A percentile compares a stretch with the other conserved stretches of the same genome.
These are phyloP conservation scores for Tylopilus subfusipes DNA, from an alignment of 768 basidiomycete species.

Conservation along the genomic window DNA sequence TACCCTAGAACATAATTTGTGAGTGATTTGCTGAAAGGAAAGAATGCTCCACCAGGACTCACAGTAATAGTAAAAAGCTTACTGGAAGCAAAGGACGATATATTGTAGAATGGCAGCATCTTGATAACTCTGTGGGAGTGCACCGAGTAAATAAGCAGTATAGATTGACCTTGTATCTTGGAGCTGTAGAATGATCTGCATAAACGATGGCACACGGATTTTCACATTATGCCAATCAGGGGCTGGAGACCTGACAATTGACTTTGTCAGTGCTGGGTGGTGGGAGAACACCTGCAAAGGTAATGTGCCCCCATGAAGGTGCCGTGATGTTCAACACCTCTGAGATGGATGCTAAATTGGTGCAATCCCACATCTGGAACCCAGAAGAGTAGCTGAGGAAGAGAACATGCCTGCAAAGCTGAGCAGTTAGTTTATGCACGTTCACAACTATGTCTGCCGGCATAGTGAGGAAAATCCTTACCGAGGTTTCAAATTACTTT, in stretches of 20 bases:
- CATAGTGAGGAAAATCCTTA: constrained; percentile 6
- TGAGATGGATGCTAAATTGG: constrained; percentile 44
- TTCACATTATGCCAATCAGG: constrained; percentile 36
- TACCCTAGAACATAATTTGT: constrained; percentile 41
- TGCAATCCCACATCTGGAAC: constrained; percentile 63
- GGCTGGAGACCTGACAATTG: constrained; percentile 31
- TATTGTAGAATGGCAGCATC: constrained; percentile 41
- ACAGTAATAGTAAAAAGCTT: constrained; percentile 55
- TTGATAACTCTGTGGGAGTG: constrained; percentile 49
- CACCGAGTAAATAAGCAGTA: constrained; percentile 45
- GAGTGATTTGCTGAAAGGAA: background rate
- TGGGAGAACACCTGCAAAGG: constrained; percentile 42
- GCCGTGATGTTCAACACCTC: constrained; percentile 53
- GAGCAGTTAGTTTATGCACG: constrained; percentile 4
- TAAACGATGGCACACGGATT: constrained; percentile 3
- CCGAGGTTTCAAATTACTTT: constrained; percentile 20
- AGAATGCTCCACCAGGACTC: constrained; percentile 24
- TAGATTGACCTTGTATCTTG: constrained; percentile 19
- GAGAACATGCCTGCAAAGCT: constrained; percentile 39
- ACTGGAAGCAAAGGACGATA: constrained; percentile 44
- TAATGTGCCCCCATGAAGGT: constrained; percentile 33
- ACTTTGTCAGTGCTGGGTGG: constrained; percentile 29
- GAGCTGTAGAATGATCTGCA: constrained; percentile 16
- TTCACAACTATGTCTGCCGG: background rate
- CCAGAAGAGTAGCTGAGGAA: constrained; percentile 51